Evolutionary conservation across 306 rosid species (phyloP).

Genomic region (Crataegus laevigata): DNA sequence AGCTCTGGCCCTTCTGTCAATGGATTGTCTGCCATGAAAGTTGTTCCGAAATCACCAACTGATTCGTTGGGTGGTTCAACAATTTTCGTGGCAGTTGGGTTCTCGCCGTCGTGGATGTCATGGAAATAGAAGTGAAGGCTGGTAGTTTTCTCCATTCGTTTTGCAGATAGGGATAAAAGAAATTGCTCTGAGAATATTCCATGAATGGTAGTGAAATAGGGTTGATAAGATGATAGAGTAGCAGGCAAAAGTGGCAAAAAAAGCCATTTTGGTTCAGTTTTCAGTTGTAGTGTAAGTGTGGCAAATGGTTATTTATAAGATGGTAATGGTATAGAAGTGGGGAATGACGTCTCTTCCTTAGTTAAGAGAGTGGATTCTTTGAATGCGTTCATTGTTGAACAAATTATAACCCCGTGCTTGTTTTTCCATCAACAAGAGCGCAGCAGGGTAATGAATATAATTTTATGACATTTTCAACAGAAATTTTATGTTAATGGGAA

Average conservation of each 20-base stretch:
- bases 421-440: not conserved
- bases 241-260: not conserved
- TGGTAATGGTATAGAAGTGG: no score
- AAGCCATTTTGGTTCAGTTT: not conserved
- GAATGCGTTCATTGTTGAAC: not conserved
- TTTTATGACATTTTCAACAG: not conserved
- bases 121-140: slow-evolving; percentile 46
- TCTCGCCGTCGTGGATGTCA: slow-evolving; percentile 22
- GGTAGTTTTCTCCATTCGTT: slow-evolving; percentile 25
- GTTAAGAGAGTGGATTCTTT: not conserved
- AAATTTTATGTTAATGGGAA: no score
- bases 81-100: slow-evolving; percentile 23
- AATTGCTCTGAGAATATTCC: not conserved
- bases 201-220: not conserved
- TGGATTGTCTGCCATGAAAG: slow-evolving; percentile 17
- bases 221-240: not conserved
- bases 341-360: not conserved
- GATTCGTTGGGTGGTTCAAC: not conserved
- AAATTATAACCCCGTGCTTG: not conserved
- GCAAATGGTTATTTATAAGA: not conserved
- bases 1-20: slow-evolving; percentile 19
- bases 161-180: slow-evolving; percentile 1
- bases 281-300: not conserved
- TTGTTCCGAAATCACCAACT: slow-evolving; percentile 15
- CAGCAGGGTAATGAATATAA: not conserved